Evolutionary conservation across 2,329 filamentous ascomycete species (phyloP), one percentile per base, ranked within the genome.

Genomic region (Raffaelea arxii): DNA sequence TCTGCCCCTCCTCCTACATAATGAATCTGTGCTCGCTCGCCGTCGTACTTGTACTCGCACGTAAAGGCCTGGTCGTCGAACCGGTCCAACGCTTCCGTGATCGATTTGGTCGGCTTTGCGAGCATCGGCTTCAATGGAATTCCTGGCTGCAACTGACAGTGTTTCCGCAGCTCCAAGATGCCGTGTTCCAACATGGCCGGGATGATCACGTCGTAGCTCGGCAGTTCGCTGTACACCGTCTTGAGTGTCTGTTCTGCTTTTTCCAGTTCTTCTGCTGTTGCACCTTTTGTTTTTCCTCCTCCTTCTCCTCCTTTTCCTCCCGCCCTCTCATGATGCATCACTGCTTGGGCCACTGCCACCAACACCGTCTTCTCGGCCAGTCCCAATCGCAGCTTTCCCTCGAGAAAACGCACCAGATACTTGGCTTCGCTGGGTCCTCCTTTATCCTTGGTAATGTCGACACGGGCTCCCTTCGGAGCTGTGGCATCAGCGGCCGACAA

Each of bases 11-110:
- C 86, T 4, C 90, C 83, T 25, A 97, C 88, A 55, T 94, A 98
- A 62, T 98, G 92, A 43, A 98, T 97, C 62, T 98, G 92, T n/a
- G 92, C 92, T 60, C 92, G 77, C 65, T 98, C 92, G 42, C 92
- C 92, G 58, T 98, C 92, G 59, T 98, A 98, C 65, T 98, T 98
- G 74, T 94, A 98, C 63, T 98, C 92, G 67, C 92, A 98, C 1
- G 92, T 97, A 59, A 98, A 98, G 23, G 84, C 85, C 60, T 95
- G 92, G 53, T 86, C 82, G 61, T 97, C 92, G 54, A 98, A 98
- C 5, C 92, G 86, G 64, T 98, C 91, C 11, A 98, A 75, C 0
- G 98, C 92, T 66, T 98, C 92, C 1, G 90, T 95, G 57, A 98
- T 96, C 5, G 92, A 90, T 64, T 98, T 98, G 10, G 92, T 98